Evolutionary conservation across 2,329 filamentous ascomycete species (phyloP).

Genomic region (Zopfia rhizophila): DNA sequence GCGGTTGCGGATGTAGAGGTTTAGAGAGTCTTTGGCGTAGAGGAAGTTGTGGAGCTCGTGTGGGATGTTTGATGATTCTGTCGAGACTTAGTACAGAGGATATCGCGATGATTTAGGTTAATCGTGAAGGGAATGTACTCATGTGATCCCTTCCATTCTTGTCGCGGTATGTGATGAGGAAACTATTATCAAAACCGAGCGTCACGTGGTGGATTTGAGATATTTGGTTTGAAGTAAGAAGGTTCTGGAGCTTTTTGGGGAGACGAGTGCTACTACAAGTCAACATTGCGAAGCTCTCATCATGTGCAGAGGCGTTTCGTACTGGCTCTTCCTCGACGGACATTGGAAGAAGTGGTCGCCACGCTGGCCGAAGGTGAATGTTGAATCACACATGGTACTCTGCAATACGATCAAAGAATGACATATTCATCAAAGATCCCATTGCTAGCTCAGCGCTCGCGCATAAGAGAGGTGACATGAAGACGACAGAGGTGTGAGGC

Average conservation of each 20-base stretch:
- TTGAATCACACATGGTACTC: constrained; percentile 42
- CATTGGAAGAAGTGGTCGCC: constrained; percentile 48
- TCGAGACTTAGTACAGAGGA: not conserved
- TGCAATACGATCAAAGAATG: not conserved
- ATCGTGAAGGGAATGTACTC: constrained; percentile 16
- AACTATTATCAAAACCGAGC: constrained; percentile 46
- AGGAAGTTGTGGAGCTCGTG: constrained; percentile 39
- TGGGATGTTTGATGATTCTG: constrained; percentile 36
- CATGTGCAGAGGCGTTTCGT: constrained; percentile 17
- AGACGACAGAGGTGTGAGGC: too few relatives aligned
- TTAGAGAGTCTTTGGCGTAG: constrained; percentile 25
- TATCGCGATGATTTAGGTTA: not conserved
- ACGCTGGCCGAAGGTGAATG: constrained; percentile 47
- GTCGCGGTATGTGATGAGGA: constrained; percentile 47
- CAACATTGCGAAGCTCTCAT: not conserved
- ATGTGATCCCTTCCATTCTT: constrained; percentile 34
- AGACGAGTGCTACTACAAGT: constrained; percentile 34
- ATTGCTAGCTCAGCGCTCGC: too few relatives aligned
- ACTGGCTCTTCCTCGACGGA: constrained; percentile 40
- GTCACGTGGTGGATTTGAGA: constrained; percentile 42
- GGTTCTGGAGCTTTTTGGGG: constrained; percentile 34
- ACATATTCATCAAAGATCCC: too few relatives aligned
- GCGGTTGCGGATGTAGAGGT: constrained; percentile 31
- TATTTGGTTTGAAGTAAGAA: constrained; percentile 38
- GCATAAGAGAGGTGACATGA: too few relatives aligned